Evolutionary conservation across 2,329 filamentous ascomycete genomes (phyloP).

Genomic region (Nemania diffusa): DNA sequence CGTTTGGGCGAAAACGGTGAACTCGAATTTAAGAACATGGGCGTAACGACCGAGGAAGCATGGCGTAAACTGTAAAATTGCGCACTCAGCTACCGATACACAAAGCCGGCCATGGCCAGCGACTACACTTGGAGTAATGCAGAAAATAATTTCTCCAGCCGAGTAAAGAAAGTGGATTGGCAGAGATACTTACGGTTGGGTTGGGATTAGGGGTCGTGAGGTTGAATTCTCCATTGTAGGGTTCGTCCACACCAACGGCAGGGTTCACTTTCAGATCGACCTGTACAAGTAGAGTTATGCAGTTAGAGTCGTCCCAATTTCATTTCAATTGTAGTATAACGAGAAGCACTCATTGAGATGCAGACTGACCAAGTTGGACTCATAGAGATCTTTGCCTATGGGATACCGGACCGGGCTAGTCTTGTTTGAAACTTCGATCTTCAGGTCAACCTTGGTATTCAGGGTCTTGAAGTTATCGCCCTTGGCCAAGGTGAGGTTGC

Average conservation of each 20-base stretch:
- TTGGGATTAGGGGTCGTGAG: constrained; percentile 27
- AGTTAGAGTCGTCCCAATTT: neutral
- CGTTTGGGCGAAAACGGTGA: constrained; percentile 25
- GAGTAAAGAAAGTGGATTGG: neutral
- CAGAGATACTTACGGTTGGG: constrained; percentile 29
- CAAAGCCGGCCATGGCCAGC: no score
- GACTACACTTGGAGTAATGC: no score
- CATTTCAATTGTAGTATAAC: no score
- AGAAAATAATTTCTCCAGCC: neutral
- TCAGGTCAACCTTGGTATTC: constrained; percentile 24
- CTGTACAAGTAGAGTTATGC: neutral
- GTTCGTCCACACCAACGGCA: constrained; percentile 26
- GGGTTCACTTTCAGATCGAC: constrained; percentile 30
- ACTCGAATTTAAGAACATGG: constrained; percentile 30
- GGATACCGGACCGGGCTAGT: constrained; percentile 32
- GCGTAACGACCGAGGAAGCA: constrained; percentile 29
- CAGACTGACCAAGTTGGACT: constrained; percentile 25
- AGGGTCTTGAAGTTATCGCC: constrained; percentile 30
- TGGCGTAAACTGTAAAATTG: constrained; percentile 26
- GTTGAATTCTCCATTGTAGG: constrained; percentile 26
- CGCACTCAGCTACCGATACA: neutral
- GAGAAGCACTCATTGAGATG: no score
- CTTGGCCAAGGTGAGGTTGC: constrained; percentile 28
- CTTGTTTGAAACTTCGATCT: constrained; percentile 25
- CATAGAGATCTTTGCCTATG: constrained; percentile 29